phyloP scores from a whole-genome alignment of 2,329 filamentous ascomycete genomes.

The Chaetomiaceae sp. region DNA sequence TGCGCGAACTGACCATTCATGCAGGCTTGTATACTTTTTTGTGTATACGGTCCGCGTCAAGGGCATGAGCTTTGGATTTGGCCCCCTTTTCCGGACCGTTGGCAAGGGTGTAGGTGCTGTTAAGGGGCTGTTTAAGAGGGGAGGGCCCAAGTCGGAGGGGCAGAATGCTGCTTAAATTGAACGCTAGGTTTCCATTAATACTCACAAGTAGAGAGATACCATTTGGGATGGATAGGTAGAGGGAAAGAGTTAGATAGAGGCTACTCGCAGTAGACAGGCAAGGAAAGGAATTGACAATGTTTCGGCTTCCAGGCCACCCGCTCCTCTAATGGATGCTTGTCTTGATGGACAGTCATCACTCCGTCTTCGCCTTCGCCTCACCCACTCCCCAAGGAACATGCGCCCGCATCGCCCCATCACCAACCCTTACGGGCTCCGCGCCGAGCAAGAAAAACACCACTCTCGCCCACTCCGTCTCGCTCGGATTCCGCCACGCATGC shows the following conservation, averaged over 20 bases:
- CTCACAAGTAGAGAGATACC: background rate
- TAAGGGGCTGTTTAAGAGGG: slow-evolving; percentile 21
- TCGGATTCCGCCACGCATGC: slow-evolving; percentile 40
- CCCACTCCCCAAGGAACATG: too few relatives aligned
- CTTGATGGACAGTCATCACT: too few relatives aligned
- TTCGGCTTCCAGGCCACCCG: too few relatives aligned
- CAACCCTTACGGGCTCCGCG: background rate
- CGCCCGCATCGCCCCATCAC: background rate
- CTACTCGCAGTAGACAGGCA: background rate
- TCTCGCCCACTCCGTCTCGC: slow-evolving; percentile 38
- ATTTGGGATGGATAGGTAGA: background rate
- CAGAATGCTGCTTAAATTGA: background rate
- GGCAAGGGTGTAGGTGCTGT: slow-evolving; percentile 11
- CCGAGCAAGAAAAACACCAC: slow-evolving; percentile 26
- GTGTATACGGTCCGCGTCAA: slow-evolving; percentile 30
- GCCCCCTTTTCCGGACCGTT: slow-evolving; percentile 19
- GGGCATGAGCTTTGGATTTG: slow-evolving; percentile 29
- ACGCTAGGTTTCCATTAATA: background rate
- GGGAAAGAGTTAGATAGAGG: background rate
- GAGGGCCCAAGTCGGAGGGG: background rate
- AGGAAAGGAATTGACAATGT: background rate
- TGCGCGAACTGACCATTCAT: too few relatives aligned
- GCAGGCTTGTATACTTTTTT: slow-evolving; percentile 30
- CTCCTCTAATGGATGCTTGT: too few relatives aligned
- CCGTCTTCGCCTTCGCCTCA: background rate